Percentiles rank a stretch among this genome's conserved stretches.
These are phyloP conservation scores for Aspergillus sp. DNA, from an alignment of 2,329 filamentous ascomycete species.

Conservation along the genomic window DNA sequence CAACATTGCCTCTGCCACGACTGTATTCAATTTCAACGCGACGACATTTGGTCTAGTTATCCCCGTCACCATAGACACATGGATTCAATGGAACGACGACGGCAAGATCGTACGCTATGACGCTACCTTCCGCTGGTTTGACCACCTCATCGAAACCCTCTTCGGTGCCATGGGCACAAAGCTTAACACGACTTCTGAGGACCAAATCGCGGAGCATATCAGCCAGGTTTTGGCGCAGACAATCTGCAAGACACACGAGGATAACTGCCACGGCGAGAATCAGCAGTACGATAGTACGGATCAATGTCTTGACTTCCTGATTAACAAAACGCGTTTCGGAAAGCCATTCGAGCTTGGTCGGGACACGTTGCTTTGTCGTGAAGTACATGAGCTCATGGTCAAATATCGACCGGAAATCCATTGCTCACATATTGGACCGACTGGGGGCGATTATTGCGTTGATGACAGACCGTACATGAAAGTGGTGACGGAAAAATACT, in stretches of 20 bases:
- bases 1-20: slow-evolving; percentile 16
- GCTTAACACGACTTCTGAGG: slow-evolving; percentile 11
- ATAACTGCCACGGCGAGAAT: slow-evolving; percentile 13
- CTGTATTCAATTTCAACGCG: slow-evolving; percentile 19
- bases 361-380: slow-evolving; percentile 21
- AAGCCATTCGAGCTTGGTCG: slow-evolving; percentile 18
- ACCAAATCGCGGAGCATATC: slow-evolving; percentile 10
- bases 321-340: slow-evolving; percentile 15
- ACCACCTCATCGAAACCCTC: slow-evolving; percentile 14
- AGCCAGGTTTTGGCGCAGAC: slow-evolving; percentile 12
- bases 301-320: slow-evolving; percentile 15
- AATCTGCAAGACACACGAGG: slow-evolving; percentile 16
- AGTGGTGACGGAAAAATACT: slow-evolving; percentile 20
- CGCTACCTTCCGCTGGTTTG: slow-evolving; percentile 21
- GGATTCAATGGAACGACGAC: slow-evolving; percentile 16
- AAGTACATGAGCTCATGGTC: slow-evolving; percentile 25
- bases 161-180: slow-evolving; percentile 8
- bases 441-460: slow-evolving; percentile 21
- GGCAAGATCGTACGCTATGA: slow-evolving; percentile 21
- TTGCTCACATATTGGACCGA: slow-evolving; percentile 21
- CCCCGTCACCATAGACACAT: slow-evolving; percentile 21
- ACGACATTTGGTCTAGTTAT: slow-evolving; percentile 16
- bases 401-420: slow-evolving; percentile 19
- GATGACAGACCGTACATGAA: slow-evolving; percentile 19
- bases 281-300: slow-evolving; percentile 15